Base-by-base conservation (phyloP, 192 early-diverging fungal genomes). In the Gamsiella multidivaricata region DNA sequence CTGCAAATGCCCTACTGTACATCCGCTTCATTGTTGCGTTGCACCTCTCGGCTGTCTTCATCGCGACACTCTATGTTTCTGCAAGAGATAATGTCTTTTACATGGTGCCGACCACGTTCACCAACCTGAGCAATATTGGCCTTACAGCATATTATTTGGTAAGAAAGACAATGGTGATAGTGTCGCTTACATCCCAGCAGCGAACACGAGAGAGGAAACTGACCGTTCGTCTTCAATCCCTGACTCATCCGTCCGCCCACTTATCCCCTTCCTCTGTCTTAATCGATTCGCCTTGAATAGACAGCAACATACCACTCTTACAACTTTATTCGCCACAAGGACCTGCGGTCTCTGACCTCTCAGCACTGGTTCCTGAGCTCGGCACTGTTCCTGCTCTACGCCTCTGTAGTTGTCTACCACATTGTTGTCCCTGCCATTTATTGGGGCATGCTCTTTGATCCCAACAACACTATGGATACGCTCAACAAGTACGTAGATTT, bases 341-440 rank as follows among this genome's bases (percentile, higher is more conserved):
- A 61, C 31, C 22, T 68, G 3, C 6, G 32, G 17, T 68, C 73
- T 0, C 22, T 76, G 20, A 76, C 56, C 12, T 37, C 52, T 7
- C 73, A 76, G n/a, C 73, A 76, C 58, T 76, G 73, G 73, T 68
- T 76, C 33, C 37, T 76, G 34, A 76, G 57, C 65, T 62, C 58
- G n/a, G 73, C 73, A 1, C 36, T 76, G 28, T 47, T 41, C n/a
- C 26, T 76, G 29, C 65, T 76, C 6, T 76, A 76, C 39, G 64
- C 65, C 31, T 62, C 65, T 0, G 73, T 76, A 3, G 65, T 68
- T 1, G 73, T 76, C 43, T 76, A 56, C 33, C 73, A 76, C 18
- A 76, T 76, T 50, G 73, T 76, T 6, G 73, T 76, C 9, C 73
- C 73, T 9, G 65, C 65, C 10, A 76, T 76, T 36, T 76, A 76